phyloP scores from a whole-genome alignment of 2,329 filamentous ascomycete genomes.

The Thyridium curvatum region DNA sequence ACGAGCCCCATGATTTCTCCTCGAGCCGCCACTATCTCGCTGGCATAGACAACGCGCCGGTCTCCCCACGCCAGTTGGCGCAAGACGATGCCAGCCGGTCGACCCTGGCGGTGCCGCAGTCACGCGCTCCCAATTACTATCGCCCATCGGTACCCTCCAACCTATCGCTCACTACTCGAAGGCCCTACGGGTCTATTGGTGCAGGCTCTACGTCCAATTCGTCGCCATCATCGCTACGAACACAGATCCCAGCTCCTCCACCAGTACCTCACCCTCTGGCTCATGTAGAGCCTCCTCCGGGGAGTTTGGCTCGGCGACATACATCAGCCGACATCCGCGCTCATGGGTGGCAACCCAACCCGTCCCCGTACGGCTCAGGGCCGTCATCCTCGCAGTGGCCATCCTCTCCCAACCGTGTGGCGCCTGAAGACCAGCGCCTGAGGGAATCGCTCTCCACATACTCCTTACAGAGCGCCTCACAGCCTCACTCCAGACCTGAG shows the following conservation, averaged over 20 bases:
- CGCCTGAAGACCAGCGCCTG: constrained; percentile 47
- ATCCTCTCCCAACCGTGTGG: constrained; percentile 42
- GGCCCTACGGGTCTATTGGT: constrained; percentile 83
- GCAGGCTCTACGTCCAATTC: constrained; percentile 60
- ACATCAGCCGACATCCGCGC: constrained; percentile 94
- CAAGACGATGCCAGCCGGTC: constrained; percentile 76
- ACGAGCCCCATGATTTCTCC: constrained; percentile 64
- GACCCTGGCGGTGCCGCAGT: constrained; percentile 57
- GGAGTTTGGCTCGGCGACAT: constrained; percentile 74
- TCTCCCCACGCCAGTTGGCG: constrained; percentile 81
- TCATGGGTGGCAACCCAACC: constrained; percentile 64
- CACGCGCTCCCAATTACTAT: constrained; percentile 56
- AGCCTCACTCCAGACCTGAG: constrained; percentile 45
- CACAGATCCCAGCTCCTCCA: constrained; percentile 59
- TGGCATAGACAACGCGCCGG: constrained; percentile 65
- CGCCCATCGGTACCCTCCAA: constrained; percentile 77
- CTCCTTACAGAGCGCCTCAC: constrained; percentile 39
- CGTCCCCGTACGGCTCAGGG: constrained; percentile 63
- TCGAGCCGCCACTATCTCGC: constrained; percentile 62
- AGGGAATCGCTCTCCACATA: constrained; percentile 52
- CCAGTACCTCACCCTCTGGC: constrained; percentile 32
- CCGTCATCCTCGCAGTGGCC: constrained; percentile 45
- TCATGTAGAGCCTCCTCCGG: constrained; percentile 53
- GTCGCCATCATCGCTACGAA: constrained; percentile 67
- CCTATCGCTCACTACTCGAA: constrained; percentile 66